Evolutionary conservation across 768 basidiomycete species (phyloP), one percentile per base, ranked within the genome.

Genomic region (Tricholoma hemisulphureum): DNA sequence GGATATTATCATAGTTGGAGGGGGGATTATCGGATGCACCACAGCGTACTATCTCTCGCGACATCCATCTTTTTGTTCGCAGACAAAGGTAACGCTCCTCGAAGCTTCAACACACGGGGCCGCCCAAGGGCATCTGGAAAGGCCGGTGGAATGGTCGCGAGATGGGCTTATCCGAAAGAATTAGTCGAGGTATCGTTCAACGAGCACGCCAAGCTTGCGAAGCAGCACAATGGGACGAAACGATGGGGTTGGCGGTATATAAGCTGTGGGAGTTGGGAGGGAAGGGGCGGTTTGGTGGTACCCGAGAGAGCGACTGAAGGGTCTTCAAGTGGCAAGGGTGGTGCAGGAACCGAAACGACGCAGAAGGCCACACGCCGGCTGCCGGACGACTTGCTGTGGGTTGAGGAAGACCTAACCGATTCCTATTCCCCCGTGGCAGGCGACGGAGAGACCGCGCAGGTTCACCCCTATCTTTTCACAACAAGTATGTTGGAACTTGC

Each of bases 241-340:
- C 74, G 85, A n/a, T 95, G 91, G 92, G 92, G 92, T 0, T 95
- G 89, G 83, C 75, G 93, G 46, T 84, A 80, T 63, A 86, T 93
- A 34, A 75, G 77, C n/a, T 88, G 86, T 61, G 86, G 86, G 5
- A 83, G 77, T 60, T 91, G 89, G 88, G 80, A 84, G 61, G 89
- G 89, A n/a, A 74, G 76, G 6, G 85, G 83, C 2, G 80, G 82
- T 61, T 61, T 57, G 5, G 60, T 57, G 5, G 60, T 59, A 23
- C 59, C 43, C 29, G 60, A 63, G 11, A 67, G 53, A 20, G 57
- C 56, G 3, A 64, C 58, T 48, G 35, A 57, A 48, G 67, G 57
- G 43, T 62, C 65, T 6, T 68, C 67, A n/a, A 64, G 64, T 24
- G 68, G 75, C 34, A 63, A 59, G n/a, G 73, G 68, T 5, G 65